Conservation (phyloP, 2,329 filamentous ascomycete genomes). For the Trichoderma sp. region DNA sequence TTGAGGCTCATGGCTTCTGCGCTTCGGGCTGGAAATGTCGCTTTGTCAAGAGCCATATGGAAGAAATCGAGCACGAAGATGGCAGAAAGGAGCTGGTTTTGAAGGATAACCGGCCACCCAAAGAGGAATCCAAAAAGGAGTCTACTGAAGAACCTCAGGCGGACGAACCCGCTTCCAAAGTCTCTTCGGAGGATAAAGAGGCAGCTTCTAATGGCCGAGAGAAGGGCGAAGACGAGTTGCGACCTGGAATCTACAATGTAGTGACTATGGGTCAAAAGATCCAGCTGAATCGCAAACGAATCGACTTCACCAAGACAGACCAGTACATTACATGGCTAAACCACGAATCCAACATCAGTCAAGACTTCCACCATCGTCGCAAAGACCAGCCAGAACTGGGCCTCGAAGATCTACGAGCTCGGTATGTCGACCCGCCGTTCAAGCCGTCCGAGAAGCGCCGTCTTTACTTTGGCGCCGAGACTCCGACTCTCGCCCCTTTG, state of each 20-base stretch:
- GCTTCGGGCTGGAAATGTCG: slow-evolving; percentile 91
- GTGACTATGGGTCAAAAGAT: slow-evolving; percentile 71
- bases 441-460: slow-evolving; percentile 89
- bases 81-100: slow-evolving; percentile 81
- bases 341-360: slow-evolving; percentile 51
- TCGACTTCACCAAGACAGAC: slow-evolving; percentile 72
- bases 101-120: slow-evolving; percentile 45
- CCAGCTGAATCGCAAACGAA: slow-evolving; percentile 71
- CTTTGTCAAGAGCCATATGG: slow-evolving; percentile 83
- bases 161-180: slow-evolving; percentile 19
- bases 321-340: slow-evolving; percentile 77
- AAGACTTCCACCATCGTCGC: slow-evolving; percentile 45
- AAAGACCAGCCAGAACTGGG: slow-evolving; percentile 47
- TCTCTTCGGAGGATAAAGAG: slow-evolving; percentile 5
- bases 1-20: slow-evolving; percentile 73
- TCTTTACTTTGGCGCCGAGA: slow-evolving; percentile 92
- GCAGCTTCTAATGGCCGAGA: slow-evolving; percentile 33
- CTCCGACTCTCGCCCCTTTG: slow-evolving; percentile 87
- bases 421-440: slow-evolving; percentile 83
- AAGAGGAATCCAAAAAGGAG: slow-evolving; percentile 17
- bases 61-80: slow-evolving; percentile 75
- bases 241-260: slow-evolving; percentile 72
- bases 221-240: slow-evolving; percentile 48
- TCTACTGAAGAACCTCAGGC: slow-evolving; percentile 7
- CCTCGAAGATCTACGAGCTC: slow-evolving; percentile 73